Conservation (phyloP, 202 grass and related monocot species). For the Setaria viridis region DNA sequence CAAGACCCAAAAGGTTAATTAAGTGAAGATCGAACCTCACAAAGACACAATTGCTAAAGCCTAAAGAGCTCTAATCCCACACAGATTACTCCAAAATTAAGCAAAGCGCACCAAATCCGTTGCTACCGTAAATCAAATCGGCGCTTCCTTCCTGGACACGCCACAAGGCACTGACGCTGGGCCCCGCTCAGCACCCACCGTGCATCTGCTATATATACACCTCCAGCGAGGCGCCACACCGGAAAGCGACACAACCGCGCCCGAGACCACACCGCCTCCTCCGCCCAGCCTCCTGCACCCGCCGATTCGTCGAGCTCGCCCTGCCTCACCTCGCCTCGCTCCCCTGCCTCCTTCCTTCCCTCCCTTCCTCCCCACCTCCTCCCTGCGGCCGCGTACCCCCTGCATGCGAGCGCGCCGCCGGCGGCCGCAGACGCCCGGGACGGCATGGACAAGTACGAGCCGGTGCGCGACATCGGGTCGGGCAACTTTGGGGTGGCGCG, state of each 20-base stretch:
- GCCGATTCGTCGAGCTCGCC: slow-evolving; percentile 35
- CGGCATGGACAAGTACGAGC: slow-evolving; percentile 74
- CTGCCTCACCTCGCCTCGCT: not conserved
- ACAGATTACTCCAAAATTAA: slow-evolving; percentile 8
- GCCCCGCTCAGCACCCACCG: not conserved
- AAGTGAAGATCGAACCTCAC: not conserved
- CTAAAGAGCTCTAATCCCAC: not conserved
- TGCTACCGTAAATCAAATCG: not conserved
- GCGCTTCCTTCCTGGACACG: slow-evolving; percentile 29
- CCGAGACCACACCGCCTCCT: slow-evolving; percentile 37
- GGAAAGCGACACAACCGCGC: slow-evolving; percentile 48
- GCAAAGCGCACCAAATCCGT: slow-evolving; percentile 23
- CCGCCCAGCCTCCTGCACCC: slow-evolving; percentile 36
- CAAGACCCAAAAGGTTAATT: not conserved
- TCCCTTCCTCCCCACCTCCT: not conserved
- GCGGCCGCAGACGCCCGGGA: not conserved
- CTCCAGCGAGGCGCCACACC: slow-evolving; percentile 30
- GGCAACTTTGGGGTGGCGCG: slow-evolving; percentile 83
- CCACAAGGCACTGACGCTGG: slow-evolving; percentile 19
- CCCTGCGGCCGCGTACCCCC: not conserved
- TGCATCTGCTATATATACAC: slow-evolving; percentile 29
- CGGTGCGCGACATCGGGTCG: slow-evolving; percentile 70
- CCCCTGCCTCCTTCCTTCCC: not conserved
- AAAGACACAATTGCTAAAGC: not conserved
- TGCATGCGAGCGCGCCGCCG: slow-evolving; percentile 6